Percentiles rank a stretch among this genome's conserved stretches.
Conservation (phyloP, 768 basidiomycete species). For the Leccinum fibrillosum region DNA sequence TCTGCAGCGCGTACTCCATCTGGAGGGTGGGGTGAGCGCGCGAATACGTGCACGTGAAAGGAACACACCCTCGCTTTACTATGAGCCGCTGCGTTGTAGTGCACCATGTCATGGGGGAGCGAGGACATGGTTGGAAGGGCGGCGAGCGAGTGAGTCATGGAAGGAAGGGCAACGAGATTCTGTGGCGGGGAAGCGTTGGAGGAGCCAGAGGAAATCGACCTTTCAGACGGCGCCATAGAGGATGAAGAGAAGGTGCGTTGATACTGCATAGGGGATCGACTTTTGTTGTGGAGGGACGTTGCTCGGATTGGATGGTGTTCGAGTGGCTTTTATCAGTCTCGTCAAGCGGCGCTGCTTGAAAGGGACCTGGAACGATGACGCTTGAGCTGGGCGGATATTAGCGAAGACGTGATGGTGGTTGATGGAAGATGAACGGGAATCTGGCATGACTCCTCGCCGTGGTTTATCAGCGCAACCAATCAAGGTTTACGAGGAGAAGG, state of each 20-base stretch:
- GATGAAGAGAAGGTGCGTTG: conserved; percentile 30
- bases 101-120: conserved; percentile 30
- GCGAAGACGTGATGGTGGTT: conserved; percentile 32
- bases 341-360: conserved; percentile 21
- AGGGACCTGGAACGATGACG: conserved; percentile 23
- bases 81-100: conserved; percentile 28
- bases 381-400: conserved; percentile 31
- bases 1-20: conserved; percentile 33
- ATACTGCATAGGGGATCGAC: conserved; percentile 27
- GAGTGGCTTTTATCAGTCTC: conserved; percentile 26
- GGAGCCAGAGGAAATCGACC: conserved; percentile 32
- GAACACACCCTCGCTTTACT: conserved; percentile 29
- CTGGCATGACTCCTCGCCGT: conserved; percentile 31
- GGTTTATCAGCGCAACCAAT: conserved; percentile 32
- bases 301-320: neutral
- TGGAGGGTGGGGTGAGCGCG: conserved; percentile 12
- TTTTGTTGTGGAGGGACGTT: conserved; percentile 12
- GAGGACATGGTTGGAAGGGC: conserved; percentile 30
- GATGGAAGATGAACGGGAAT: conserved; percentile 32
- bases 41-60: neutral
- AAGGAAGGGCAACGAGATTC: conserved; percentile 28
- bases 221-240: conserved; percentile 32
- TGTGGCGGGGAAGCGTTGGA: conserved; percentile 30
- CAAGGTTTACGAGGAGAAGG: conserved; percentile 29
- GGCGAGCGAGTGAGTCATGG: conserved; percentile 33